These are phyloP conservation scores for Solanum tarapatanum DNA, from an alignment of 257 asterid species.

Conservation along the genomic window DNA sequence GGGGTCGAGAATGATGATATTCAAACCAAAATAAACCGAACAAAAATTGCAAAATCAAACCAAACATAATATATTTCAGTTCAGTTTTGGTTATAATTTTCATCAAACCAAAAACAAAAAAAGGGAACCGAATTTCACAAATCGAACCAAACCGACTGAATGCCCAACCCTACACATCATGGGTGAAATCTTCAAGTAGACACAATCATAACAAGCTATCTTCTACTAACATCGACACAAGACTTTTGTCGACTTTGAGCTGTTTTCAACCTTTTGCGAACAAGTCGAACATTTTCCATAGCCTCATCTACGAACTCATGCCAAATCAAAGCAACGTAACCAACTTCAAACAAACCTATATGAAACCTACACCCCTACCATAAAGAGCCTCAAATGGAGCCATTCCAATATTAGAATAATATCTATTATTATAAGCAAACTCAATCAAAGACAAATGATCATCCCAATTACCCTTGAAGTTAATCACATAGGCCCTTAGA, in stretches of 20 bases:
- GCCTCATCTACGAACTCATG: no score
- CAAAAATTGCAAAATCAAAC: neutral
- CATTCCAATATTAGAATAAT: neutral
- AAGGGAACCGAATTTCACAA: fast-evolving
- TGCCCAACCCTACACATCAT: neutral
- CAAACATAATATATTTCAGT: no score
- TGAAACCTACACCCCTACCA: neutral
- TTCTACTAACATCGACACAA: neutral
- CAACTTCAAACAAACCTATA: neutral
- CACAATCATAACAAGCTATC: neutral
- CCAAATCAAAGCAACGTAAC: neutral
- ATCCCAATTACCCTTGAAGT: neutral
- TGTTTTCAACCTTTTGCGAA: no score
- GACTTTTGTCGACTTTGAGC: no score
- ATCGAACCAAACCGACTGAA: neutral
- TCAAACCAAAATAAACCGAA: neutral
- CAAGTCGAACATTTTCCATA: neutral
- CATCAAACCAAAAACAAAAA: no score
- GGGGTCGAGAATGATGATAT: neutral
- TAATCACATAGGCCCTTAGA: neutral
- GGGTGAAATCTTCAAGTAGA: neutral
- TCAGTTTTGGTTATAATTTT: neutral
- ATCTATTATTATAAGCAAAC: no score
- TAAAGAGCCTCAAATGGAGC: neutral
- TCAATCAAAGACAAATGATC: neutral